These are phyloP conservation scores for Solanum paucissectum DNA, from an alignment of 257 asterid species.

Conservation along the genomic window DNA sequence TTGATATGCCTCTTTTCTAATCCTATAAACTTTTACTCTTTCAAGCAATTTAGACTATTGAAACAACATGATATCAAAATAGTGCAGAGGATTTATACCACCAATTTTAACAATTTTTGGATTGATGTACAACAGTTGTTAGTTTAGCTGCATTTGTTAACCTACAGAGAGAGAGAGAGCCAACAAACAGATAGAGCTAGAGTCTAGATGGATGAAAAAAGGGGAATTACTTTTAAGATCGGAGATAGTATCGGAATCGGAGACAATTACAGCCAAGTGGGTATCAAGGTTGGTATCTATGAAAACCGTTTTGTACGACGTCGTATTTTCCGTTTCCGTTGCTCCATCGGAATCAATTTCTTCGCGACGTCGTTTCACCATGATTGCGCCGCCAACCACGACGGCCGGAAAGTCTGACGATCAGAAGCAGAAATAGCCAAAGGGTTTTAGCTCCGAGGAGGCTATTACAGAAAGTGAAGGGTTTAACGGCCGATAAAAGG, in stretches of 20 bases:
- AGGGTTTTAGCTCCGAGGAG: neutral
- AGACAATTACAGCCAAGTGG: slow-evolving; percentile 31
- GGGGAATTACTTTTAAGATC: slow-evolving; percentile 43
- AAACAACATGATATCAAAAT: neutral
- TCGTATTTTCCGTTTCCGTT: neutral
- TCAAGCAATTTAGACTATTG: neutral
- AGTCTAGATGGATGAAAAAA: no score
- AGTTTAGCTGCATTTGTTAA: neutral
- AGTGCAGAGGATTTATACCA: neutral
- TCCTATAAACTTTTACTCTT: neutral
- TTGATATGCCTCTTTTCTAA: neutral
- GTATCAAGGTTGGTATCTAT: slow-evolving; percentile 66
- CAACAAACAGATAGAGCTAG: neutral
- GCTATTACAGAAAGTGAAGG: neutral
- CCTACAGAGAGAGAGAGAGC: neutral
- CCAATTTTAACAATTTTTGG: neutral
- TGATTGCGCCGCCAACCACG: neutral
- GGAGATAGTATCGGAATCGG: slow-evolving; percentile 35
- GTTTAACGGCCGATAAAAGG: neutral
- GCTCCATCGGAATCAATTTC: slow-evolving; percentile 8
- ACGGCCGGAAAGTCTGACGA: neutral
- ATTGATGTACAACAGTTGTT: neutral
- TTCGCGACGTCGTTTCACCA: slow-evolving; percentile 46
- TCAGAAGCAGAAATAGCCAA: neutral
- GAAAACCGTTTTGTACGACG: slow-evolving; percentile 22